Conservation (phyloP, 345 rosid species). For the Jatropha curcas region DNA sequence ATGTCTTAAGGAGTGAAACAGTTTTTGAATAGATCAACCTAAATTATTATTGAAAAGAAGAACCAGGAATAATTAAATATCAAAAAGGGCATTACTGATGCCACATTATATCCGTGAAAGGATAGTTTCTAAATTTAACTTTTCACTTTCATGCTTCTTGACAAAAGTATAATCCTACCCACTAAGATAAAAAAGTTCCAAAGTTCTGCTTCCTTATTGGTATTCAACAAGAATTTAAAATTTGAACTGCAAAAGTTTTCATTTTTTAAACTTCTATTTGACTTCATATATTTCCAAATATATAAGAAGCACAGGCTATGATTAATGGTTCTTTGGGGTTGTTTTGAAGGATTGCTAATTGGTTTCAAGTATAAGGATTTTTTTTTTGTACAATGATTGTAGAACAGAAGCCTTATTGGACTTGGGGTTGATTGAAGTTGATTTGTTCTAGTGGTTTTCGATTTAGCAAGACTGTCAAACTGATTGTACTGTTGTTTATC, state of each 20-base stretch:
- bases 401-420: neutral
- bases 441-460: neutral
- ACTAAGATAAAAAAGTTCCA: neutral
- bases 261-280: neutral
- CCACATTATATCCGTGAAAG: neutral
- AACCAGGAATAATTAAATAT: constrained; percentile 1
- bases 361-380: neutral
- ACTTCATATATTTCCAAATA: neutral
- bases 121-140: neutral
- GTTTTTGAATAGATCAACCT: neutral
- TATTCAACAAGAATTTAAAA: neutral
- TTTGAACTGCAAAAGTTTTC: neutral
- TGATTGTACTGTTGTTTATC: neutral
- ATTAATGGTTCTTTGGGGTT: neutral
- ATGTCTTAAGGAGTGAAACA: constrained; percentile 8
- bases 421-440: neutral
- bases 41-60: neutral
- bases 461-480: neutral
- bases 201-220: neutral
- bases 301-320: neutral
- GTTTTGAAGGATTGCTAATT: neutral
- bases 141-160: neutral
- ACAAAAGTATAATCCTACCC: neutral
- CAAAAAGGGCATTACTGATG: constrained; percentile 2
- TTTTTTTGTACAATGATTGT: neutral